Conservation (phyloP, 164 flowering plant genomes). For the Stephania japonica region DNA sequence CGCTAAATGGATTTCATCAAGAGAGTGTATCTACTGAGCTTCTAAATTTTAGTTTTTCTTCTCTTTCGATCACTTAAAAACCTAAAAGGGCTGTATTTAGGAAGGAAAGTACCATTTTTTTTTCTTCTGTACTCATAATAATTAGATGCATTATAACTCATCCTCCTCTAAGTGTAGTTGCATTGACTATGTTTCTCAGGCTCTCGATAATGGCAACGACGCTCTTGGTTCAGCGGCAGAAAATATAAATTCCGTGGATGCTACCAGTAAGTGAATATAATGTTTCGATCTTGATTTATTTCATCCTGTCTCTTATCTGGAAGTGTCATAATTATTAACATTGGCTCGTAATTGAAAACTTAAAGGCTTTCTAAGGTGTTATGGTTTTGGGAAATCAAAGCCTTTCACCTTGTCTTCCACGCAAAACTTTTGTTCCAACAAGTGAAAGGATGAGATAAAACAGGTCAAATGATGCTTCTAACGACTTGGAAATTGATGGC, state of each 20-base stretch:
- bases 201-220: conserved; percentile 18
- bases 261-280: conserved; percentile 24
- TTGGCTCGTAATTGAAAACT: background rate
- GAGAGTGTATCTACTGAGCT: background rate
- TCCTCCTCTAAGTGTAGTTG: conserved; percentile 2
- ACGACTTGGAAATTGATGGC: conserved; percentile 19
- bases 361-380: background rate
- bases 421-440: background rate
- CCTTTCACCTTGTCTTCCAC: too few relatives aligned
- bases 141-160: background rate
- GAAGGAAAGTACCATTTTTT: background rate
- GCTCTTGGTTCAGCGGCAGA: conserved; percentile 13
- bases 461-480: conserved; percentile 18
- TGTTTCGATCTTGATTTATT: background rate
- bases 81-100: background rate
- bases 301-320: background rate
- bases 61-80: background rate
- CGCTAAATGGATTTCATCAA: background rate
- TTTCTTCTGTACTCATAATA: background rate
- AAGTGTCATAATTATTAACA: background rate
- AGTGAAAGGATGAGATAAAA: conserved; percentile 17
- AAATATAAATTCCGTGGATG: conserved; percentile 18
- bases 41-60: background rate
- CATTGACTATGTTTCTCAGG: conserved; percentile 23
- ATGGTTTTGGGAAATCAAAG: background rate